Conservation (phyloP, 2,329 filamentous ascomycete genomes). For the Phialocephala subalpina region DNA sequence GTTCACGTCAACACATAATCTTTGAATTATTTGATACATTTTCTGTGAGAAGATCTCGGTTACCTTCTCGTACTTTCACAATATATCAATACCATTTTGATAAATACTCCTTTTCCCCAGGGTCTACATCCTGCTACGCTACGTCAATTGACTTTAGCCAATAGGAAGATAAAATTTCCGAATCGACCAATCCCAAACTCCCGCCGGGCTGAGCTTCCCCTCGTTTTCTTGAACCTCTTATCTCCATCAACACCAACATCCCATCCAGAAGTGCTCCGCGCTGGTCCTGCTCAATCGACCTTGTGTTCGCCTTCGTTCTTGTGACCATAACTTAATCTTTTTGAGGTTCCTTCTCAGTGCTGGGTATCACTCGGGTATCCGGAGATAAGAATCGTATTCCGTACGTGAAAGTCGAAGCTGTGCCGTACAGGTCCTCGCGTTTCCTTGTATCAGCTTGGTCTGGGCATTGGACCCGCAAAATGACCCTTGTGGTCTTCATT, state of each 20-base stretch:
- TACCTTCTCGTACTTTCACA: not conserved
- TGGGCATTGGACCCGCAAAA: not conserved
- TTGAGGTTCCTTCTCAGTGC: not conserved
- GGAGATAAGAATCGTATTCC: too few species aligned
- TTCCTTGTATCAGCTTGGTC: not conserved
- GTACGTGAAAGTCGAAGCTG: not conserved
- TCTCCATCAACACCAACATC: slow-evolving; percentile 19
- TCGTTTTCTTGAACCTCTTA: too few species aligned
- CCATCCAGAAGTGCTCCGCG: slow-evolving; percentile 30
- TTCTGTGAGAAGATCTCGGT: not conserved
- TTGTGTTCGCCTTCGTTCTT: slow-evolving; percentile 12
- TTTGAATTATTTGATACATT: not conserved
- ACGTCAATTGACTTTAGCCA: not conserved
- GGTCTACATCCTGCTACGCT: not conserved
- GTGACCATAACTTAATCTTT: not conserved
- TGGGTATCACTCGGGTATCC: not conserved
- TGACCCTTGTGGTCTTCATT: not conserved
- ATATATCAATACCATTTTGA: not conserved
- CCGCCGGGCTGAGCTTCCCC: too few species aligned
- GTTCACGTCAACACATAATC: not conserved
- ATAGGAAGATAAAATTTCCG: too few species aligned
- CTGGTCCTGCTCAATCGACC: slow-evolving; percentile 30
- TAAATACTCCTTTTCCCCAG: not conserved
- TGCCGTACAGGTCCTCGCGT: not conserved
- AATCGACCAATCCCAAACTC: too few species aligned